Percentiles rank a stretch among this genome's conserved stretches.
phyloP scores from a whole-genome alignment of 768 basidiomycete genomes.

The Erythrobasidium yunnanense region DNA sequence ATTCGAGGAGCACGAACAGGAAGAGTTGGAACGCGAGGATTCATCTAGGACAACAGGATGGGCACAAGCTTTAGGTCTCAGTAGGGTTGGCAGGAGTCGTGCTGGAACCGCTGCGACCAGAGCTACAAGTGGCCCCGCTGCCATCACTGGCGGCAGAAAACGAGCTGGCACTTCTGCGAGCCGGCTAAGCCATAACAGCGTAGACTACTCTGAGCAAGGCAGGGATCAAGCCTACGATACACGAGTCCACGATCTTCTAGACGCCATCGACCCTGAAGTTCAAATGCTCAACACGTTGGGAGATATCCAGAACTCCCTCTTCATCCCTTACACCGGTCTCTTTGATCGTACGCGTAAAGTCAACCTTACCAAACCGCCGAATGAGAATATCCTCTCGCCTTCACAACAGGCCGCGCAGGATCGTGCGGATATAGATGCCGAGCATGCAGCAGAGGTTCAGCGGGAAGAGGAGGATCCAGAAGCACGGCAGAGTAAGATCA shows the following conservation, averaged over 20 bases:
- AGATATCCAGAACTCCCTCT: constrained; percentile 28
- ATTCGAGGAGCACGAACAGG: neutral
- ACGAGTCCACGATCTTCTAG: constrained; percentile 20
- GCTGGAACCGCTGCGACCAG: too few relatives aligned
- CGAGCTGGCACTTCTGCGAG: neutral
- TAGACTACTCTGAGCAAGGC: too few relatives aligned
- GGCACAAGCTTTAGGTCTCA: neutral
- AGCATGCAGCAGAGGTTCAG: too few relatives aligned
- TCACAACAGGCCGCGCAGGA: neutral
- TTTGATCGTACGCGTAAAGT: constrained; percentile 23
- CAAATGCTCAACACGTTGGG: constrained; percentile 12
- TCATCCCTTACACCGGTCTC: constrained; percentile 18
- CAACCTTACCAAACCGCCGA: constrained; percentile 19
- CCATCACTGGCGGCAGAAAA: too few relatives aligned
- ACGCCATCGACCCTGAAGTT: constrained; percentile 27
- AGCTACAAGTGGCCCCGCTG: too few relatives aligned
- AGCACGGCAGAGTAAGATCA: neutral
- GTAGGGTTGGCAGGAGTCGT: too few relatives aligned
- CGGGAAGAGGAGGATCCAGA: too few relatives aligned
- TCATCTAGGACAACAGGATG: neutral
- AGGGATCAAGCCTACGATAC: constrained; percentile 2
- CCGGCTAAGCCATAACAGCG: neutral
- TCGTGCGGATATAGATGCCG: neutral
- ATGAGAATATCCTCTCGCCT: neutral
- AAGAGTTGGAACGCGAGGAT: too few relatives aligned